These are phyloP conservation scores for Puccinia triticina DNA, from an alignment of 1,284 basidiomycete genomes.

Conservation along the genomic window DNA sequence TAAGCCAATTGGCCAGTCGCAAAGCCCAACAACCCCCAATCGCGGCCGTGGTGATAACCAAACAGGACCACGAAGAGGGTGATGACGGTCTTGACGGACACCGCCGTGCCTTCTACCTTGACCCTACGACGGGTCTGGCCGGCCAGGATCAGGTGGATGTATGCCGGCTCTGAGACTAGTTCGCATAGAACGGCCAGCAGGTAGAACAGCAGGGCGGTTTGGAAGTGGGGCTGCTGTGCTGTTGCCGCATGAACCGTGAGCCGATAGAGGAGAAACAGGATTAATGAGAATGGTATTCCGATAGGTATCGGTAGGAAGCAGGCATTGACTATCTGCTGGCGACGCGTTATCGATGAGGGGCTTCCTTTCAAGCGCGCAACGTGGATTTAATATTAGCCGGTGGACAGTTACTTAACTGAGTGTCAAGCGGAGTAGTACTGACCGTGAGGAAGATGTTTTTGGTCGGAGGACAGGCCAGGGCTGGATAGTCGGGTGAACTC, in stretches of 20 bases:
- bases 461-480: neutral
- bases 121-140: constrained; percentile 53
- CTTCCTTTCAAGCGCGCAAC: constrained; percentile 53
- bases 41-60: constrained; percentile 53
- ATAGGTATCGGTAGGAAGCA: constrained; percentile 68
- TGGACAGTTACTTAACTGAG: neutral
- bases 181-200: constrained; percentile 74
- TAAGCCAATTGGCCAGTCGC: constrained; percentile 78
- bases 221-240: constrained; percentile 69
- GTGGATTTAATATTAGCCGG: neutral
- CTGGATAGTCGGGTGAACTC: constrained; percentile 54
- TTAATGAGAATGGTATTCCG: constrained; percentile 66
- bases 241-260: constrained; percentile 64
- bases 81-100: constrained; percentile 72
- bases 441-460: neutral
- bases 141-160: constrained; percentile 65
- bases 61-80: constrained; percentile 70
- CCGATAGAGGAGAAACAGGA: constrained; percentile 66
- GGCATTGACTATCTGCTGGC: constrained; percentile 62
- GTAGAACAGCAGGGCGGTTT: constrained; percentile 70
- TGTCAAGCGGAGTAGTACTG: neutral
- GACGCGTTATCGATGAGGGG: constrained; percentile 52
- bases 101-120: constrained; percentile 71
- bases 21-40: constrained; percentile 73
- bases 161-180: constrained; percentile 78